These are phyloP conservation scores for Juncus inflexus DNA, from an alignment of 176 grass and related monocot genomes.

Conservation along the genomic window DNA sequence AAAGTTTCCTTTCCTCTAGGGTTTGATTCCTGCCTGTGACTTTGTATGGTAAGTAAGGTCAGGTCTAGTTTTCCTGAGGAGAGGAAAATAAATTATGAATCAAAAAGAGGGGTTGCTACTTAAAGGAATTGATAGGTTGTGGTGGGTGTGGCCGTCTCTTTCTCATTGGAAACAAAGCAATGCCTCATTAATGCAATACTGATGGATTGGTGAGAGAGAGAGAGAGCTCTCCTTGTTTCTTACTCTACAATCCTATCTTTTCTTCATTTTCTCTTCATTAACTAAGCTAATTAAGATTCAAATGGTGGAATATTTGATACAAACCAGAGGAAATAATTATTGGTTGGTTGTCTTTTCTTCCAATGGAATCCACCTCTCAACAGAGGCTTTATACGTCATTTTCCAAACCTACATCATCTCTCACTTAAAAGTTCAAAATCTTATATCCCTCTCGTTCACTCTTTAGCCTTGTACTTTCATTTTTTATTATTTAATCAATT, in stretches of 20 bases:
- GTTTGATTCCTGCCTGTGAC: conserved; percentile 12
- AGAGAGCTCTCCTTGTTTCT: conserved; percentile 18
- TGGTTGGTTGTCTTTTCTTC: conserved; percentile 15
- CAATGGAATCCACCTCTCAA: conserved; percentile 13
- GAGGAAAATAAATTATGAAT: conserved; percentile 18
- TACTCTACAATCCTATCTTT: conserved; percentile 8
- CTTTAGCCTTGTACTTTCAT: too few species aligned
- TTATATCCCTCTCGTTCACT: not conserved
- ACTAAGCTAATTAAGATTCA: not conserved
- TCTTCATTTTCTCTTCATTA: not conserved
- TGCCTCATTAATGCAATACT: conserved; percentile 23
- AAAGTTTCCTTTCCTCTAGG: conserved; percentile 19
- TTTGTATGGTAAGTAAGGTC: conserved; percentile 11
- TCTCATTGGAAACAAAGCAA: conserved; percentile 2
- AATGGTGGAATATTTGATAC: not conserved
- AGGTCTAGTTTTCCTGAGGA: conserved; percentile 10
- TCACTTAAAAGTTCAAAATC: conserved; percentile 2
- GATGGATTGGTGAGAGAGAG: conserved; percentile 16
- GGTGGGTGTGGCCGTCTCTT: conserved; percentile 14
- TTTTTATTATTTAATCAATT: conserved; percentile 8
- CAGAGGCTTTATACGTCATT: conserved; percentile 10
- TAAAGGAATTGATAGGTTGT: conserved; percentile 22
- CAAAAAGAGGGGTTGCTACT: conserved; percentile 8
- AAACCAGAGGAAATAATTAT: not conserved
- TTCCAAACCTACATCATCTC: conserved; percentile 7